Evolutionary conservation across 192 early-diverging fungal genomes (phyloP).

Genomic region (Globomyces pollinis-pini): DNA sequence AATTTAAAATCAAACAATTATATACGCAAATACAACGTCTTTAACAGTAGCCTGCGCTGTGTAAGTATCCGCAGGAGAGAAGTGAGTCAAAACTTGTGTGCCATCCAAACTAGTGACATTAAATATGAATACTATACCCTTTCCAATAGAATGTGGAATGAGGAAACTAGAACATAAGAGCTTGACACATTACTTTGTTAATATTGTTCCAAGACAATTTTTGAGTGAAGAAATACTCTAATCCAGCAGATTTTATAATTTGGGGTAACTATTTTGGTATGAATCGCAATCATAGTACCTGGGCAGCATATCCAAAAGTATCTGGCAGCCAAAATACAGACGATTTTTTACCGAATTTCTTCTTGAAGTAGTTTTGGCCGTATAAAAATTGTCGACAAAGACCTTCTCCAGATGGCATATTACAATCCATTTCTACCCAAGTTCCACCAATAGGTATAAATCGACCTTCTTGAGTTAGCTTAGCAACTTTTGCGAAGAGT

Average conservation of each 20-base stretch:
- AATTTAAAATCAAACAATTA: too few species aligned
- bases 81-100: conserved; percentile 76
- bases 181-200: too few species aligned
- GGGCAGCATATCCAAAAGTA: conserved; percentile 77
- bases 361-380: conserved; percentile 81
- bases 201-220: conserved; percentile 99
- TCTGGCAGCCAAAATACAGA: conserved; percentile 90
- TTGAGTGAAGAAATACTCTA: conserved; percentile 97
- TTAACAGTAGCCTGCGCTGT: conserved; percentile 47
- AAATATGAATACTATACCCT: too few species aligned
- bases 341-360: conserved; percentile 39
- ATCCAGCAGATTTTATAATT: conserved; percentile 48
- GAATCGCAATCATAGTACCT: too few species aligned
- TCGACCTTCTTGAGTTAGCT: conserved; percentile 59
- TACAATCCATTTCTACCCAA: conserved; percentile 99
- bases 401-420: conserved; percentile 94
- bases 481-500: conserved; percentile 70
- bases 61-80: conserved; percentile 88
- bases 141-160: conserved; percentile 94
- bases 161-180: too few species aligned
- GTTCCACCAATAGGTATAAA: conserved; percentile 93
- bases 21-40: conserved; percentile 53
- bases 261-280: too few species aligned
- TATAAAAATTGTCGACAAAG: conserved; percentile 90
- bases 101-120: too few species aligned